Base-by-base conservation (phyloP, 768 basidiomycete species). In the Xerocomellus chrysenteron region DNA sequence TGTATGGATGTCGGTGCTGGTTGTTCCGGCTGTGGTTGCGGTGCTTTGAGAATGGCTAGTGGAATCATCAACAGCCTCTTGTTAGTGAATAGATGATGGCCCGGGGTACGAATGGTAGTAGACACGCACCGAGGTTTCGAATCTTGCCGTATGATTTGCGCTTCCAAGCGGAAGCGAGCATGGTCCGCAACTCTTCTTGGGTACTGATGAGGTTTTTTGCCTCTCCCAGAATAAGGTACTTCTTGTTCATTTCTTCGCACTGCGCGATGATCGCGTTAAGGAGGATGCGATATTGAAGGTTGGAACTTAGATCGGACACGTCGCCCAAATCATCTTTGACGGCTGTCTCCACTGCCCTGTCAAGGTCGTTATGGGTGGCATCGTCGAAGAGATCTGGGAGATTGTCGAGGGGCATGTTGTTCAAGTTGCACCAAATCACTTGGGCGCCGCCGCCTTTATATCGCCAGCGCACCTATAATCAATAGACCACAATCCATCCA, bases 81-180 rank as follows among this genome's bases (percentile, higher is more conserved):
- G 8, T 51, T 33, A 17, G 35, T 7, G 8, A 4, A 19, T 21
- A 13, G 4, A 19, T 6, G 5, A 33, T 26, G 33, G 2, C 3
- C 21, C 21, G 21, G 21, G 21, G 5, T n/a, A n/a, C n/a, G n/a
- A n/a, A n/a, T n/a, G n/a, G n/a, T n/a, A n/a, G n/a, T 14, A 4
- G 30, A 24, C 7, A 37, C 47, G 13, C 0, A 59, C 58, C 50
- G 2, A 59, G 55, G 42, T 48, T 59, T 28, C 55, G 50, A 52
- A 59, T 58, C 4, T 57, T 37, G 57, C 39, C 26, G 13, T 49
- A 53, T 10, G 51, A 50, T 24, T 35, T 57, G 11, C 4, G 12
- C n/a, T 8, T 6, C 55, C 58, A 58, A 11, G 59, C 59, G 1
- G 43, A 24, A 4, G 13, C 2, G 0, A 59, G 56, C 39, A 54